Evolutionary conservation across 2,329 filamentous ascomycete genomes (phyloP), one percentile per base, ranked within the genome.

Genomic region (Lanzia echinophila): DNA sequence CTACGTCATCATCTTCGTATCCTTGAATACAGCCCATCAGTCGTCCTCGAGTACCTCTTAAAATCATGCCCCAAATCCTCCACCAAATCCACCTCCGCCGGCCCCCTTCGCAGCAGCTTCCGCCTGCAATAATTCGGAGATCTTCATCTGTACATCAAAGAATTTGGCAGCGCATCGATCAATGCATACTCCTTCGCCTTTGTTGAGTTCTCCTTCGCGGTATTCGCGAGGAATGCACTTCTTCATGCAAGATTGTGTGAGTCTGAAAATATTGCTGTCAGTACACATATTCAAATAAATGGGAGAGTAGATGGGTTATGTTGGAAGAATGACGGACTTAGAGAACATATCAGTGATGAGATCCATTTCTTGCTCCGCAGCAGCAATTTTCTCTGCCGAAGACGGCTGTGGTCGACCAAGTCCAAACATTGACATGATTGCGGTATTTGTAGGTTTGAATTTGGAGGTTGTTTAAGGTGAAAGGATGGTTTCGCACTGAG

Each of bases 331-430:
- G 49, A 60, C 72, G 58, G 82, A 97, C 94, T 94, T 88, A 77
- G 90, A 92, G 81, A 96, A 95, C 86, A 97, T 96, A 73, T 96
- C 91, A 59, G 90, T 89, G 65, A 96, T 84, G 79, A 97, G 91
- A 75, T 96, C 94, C 74, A 97, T 90, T 78, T 99, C 95, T 63
- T 90, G 87, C 78, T 99, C 92, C 66, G 95, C 91, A 67, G 90
- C 88, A 67, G 89, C 88, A 72, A 99, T 94, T 82, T 97, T 99
- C 79, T 97, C 88, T 72, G 90, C 91, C 68, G 91, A 96, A 60
- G 90, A 87, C 70, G 91, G 87, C 76, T 96, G 90, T 59, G 89
- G 88, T 63, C 83, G 78, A 67, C 79, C 77, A 69, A 86, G 82
- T 69, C 86, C 86, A 64, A 88, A 80, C 76, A 87, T 86, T 54